phyloP scores from a whole-genome alignment of 345 rosid genomes.

The thale cress (Arabidopsis thaliana) region DNA sequence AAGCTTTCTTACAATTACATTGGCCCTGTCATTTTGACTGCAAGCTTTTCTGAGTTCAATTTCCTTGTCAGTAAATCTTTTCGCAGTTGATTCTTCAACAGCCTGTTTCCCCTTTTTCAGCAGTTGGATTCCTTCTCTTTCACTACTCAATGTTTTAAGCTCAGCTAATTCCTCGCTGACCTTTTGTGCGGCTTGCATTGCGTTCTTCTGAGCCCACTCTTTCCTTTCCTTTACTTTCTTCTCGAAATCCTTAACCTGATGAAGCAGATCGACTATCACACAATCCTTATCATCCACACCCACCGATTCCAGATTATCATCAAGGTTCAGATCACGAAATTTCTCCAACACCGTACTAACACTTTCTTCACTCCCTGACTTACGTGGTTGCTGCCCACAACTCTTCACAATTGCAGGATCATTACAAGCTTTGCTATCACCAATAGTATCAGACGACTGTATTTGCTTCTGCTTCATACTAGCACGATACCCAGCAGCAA shows the following conservation, averaged over 20 bases:
- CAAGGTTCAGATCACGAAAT: slow-evolving; percentile 77
- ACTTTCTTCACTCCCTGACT: slow-evolving; percentile 52
- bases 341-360: slow-evolving; percentile 62
- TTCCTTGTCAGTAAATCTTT: slow-evolving; percentile 78
- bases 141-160: slow-evolving; percentile 75
- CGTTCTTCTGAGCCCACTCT: slow-evolving; percentile 96
- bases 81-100: slow-evolving; percentile 77
- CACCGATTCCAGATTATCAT: slow-evolving; percentile 60
- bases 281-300: slow-evolving; percentile 76
- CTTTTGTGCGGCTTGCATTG: slow-evolving; percentile 93
- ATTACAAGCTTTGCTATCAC: slow-evolving; percentile 35
- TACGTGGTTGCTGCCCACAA: slow-evolving; percentile 56
- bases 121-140: slow-evolving; percentile 73
- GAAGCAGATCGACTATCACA: slow-evolving; percentile 63
- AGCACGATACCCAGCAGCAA: slow-evolving; percentile 88
- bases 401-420: slow-evolving; percentile 48
- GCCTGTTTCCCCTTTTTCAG: slow-evolving; percentile 88
- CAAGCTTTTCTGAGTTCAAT: slow-evolving; percentile 73
- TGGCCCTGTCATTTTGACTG: slow-evolving; percentile 74
- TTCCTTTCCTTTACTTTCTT: slow-evolving; percentile 79
- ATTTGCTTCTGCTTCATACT: slow-evolving; percentile 57
- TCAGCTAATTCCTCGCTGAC: slow-evolving; percentile 77
- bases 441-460: slow-evolving; percentile 46
- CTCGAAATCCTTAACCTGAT: slow-evolving; percentile 76
- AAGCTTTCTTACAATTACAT: slow-evolving; percentile 68